Evolutionary conservation across 2,329 filamentous ascomycete species (phyloP).

Genomic region (Stagonosporopsis cucurbitacearum): DNA sequence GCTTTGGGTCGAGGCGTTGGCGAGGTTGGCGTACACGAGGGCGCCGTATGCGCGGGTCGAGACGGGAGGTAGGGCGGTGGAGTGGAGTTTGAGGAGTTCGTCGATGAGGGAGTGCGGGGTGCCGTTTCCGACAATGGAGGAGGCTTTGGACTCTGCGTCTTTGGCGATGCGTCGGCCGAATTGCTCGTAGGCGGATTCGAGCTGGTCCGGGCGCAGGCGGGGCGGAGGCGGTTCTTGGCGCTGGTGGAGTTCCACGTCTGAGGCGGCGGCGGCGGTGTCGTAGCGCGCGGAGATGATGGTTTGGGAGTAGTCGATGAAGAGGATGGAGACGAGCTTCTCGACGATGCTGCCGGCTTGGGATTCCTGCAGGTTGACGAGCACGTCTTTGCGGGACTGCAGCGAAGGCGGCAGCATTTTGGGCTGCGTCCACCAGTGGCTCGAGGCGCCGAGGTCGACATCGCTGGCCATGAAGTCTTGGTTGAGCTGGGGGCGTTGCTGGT

Average conservation of each 20-base stretch:
- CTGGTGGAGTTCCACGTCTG: slow-evolving; percentile 78
- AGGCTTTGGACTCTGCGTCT: slow-evolving; percentile 73
- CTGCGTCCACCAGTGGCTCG: slow-evolving; percentile 87
- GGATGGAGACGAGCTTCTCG: slow-evolving; percentile 81
- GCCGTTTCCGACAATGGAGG: slow-evolving; percentile 83
- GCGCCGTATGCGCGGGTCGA: slow-evolving; percentile 91
- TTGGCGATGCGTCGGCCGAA: slow-evolving; percentile 82
- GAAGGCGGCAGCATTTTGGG: slow-evolving; percentile 79
- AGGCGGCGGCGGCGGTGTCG: slow-evolving; percentile 72
- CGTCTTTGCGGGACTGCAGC: slow-evolving; percentile 81
- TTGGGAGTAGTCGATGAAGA: slow-evolving; percentile 96
- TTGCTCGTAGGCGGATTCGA: slow-evolving; percentile 82
- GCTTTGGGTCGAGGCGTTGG: slow-evolving; percentile 88
- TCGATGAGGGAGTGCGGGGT: slow-evolving; percentile 77
- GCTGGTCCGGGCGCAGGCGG: slow-evolving; percentile 85
- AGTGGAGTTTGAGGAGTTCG: slow-evolving; percentile 76
- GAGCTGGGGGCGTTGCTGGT: slow-evolving; percentile 71
- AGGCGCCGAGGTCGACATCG: slow-evolving; percentile 78
- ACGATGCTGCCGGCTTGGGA: slow-evolving; percentile 75
- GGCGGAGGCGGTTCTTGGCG: slow-evolving; percentile 84
- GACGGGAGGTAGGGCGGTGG: slow-evolving; percentile 78
- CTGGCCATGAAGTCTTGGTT: slow-evolving; percentile 83
- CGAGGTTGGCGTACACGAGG: slow-evolving; percentile 91
- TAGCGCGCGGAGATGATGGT: slow-evolving; percentile 84
- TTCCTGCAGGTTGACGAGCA: slow-evolving; percentile 84